Evolutionary conservation across 345 rosid genomes (phyloP).

Genomic region (Rhizophora mangle): DNA sequence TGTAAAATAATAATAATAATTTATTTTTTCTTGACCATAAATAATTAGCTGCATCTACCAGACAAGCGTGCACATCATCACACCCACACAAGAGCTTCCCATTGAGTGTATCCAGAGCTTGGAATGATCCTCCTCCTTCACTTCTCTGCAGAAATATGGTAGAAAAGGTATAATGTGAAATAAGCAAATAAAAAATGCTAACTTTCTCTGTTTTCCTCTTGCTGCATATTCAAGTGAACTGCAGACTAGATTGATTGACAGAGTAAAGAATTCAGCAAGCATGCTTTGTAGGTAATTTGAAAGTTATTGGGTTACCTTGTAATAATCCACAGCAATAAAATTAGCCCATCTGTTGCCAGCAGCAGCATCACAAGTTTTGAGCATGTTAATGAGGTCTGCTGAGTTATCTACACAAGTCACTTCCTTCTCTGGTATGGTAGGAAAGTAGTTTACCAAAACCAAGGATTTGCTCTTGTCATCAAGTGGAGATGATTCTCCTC

Average conservation of each 20-base stretch:
- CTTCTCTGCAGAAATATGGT: constrained; percentile 41
- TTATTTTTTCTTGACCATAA: too few relatives aligned
- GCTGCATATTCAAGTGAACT: not conserved
- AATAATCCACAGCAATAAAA: constrained; percentile 57
- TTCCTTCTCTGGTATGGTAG: constrained; percentile 27
- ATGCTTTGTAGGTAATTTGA: not conserved
- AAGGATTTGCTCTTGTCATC: constrained; percentile 51
- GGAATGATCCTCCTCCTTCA: constrained; percentile 64
- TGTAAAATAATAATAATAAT: not conserved
- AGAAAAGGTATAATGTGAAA: not conserved
- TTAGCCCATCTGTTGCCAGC: constrained; percentile 61
- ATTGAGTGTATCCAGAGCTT: constrained; percentile 57
- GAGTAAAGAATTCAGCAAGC: too few relatives aligned
- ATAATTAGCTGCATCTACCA: constrained; percentile 5
- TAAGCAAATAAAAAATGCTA: constrained; percentile 26
- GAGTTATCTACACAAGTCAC: constrained; percentile 46
- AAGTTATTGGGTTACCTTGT: constrained; percentile 34
- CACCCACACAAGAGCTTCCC: constrained; percentile 51
- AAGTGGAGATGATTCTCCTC: constrained; percentile 47
- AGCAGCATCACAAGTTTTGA: constrained; percentile 43
- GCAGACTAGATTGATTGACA: not conserved
- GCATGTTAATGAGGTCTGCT: constrained; percentile 44
- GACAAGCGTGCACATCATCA: constrained; percentile 26
- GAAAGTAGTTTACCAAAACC: constrained; percentile 35
- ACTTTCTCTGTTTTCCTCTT: not conserved